A percentile compares a stretch with the other conserved stretches of the same genome.
phyloP scores from a whole-genome alignment of 331 rosid genomes.

The Rhamnella rubrinervis region DNA sequence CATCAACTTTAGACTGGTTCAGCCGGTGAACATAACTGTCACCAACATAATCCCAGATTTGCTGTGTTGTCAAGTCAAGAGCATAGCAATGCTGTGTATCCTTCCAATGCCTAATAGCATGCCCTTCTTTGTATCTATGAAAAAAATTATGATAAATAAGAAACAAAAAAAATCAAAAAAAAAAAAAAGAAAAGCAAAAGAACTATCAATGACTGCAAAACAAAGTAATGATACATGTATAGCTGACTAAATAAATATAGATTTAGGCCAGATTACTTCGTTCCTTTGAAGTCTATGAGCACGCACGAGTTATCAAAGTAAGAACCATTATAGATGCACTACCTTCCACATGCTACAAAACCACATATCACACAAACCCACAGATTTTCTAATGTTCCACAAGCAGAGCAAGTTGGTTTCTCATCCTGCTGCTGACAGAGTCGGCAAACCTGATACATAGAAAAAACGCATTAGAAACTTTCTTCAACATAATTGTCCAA shows the following conservation, averaged over 20 bases:
- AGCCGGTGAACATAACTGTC: conserved; percentile 82
- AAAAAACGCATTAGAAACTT: conserved; percentile 28
- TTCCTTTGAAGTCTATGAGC: conserved; percentile 10
- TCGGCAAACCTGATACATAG: conserved; percentile 68
- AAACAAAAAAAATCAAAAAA: neutral
- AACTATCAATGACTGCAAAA: neutral
- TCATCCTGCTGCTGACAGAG: conserved; percentile 86
- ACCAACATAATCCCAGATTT: conserved; percentile 96
- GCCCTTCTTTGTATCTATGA: conserved; percentile 86
- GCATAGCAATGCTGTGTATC: conserved; percentile 89
- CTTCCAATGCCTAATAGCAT: conserved; percentile 84
- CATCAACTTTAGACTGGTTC: conserved; percentile 83
- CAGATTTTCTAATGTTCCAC: conserved; percentile 78
- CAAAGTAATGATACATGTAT: neutral
- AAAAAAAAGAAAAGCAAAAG: neutral
- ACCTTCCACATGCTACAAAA: conserved; percentile 98
- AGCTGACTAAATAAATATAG: conserved; percentile 5
- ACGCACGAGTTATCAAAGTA: conserved; percentile 22
- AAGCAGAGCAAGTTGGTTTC: conserved; percentile 68
- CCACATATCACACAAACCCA: conserved; percentile 95
- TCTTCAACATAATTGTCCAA: conserved; percentile 11
- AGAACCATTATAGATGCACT: conserved; percentile 20
- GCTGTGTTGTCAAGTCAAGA: conserved; percentile 81
- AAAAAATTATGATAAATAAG: conserved; percentile 9
- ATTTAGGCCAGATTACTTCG: conserved; percentile 6